Evolutionary conservation across 2,329 filamentous ascomycete genomes (phyloP).

Genomic region (Aspergillus oerlinghausenensis): DNA sequence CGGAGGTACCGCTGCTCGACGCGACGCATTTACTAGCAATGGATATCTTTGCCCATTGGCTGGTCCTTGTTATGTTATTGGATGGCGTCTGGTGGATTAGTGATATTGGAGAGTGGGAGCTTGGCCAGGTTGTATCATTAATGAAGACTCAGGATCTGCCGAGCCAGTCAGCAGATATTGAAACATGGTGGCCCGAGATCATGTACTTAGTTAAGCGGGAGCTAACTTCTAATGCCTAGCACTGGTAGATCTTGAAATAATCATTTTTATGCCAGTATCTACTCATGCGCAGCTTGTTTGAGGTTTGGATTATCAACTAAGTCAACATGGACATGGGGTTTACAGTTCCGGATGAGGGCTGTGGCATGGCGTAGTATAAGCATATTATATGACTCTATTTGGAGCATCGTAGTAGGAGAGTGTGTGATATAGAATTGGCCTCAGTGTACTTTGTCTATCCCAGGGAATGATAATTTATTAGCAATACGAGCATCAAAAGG

Average conservation of each 20-base stretch:
- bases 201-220: constrained; percentile 18
- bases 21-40: constrained; percentile 15
- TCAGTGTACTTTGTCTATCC: too few relatives aligned
- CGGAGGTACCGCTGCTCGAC: constrained; percentile 1
- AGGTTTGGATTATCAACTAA: background rate
- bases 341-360: background rate
- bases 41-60: constrained; percentile 30
- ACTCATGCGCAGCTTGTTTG: background rate
- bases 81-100: constrained; percentile 34
- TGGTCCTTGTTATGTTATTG: constrained; percentile 27
- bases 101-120: constrained; percentile 23
- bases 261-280: background rate
- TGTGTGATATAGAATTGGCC: background rate
- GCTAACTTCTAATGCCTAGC: constrained; percentile 4
- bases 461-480: too few relatives aligned
- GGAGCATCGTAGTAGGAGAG: background rate
- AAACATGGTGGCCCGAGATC: constrained; percentile 23
- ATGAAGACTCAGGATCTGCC: constrained; percentile 13
- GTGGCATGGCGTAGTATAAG: background rate
- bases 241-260: background rate
- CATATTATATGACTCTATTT: background rate
- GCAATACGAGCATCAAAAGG: background rate
- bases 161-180: constrained; percentile 2
- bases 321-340: background rate
- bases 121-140: constrained; percentile 18